These are phyloP conservation scores for Coffea humblotiana DNA, from an alignment of 305 asterid species.

Conservation along the genomic window DNA sequence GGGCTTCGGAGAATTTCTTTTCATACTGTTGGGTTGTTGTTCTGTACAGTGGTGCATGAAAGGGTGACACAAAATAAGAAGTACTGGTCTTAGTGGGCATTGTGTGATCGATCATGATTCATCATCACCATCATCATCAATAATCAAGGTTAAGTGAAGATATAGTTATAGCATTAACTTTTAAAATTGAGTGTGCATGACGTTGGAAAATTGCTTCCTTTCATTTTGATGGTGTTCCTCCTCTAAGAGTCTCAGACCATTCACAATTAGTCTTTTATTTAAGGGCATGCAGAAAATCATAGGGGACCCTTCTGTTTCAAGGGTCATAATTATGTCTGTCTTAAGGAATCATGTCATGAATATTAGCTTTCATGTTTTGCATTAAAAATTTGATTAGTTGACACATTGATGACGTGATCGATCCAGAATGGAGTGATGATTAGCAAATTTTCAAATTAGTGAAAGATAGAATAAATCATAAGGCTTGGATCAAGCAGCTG, in stretches of 20 bases:
- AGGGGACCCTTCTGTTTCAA: not conserved
- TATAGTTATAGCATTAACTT: not conserved
- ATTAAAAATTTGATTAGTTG: not conserved
- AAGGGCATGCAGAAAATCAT: not conserved
- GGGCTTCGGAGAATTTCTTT: not conserved
- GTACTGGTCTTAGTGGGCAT: conserved; percentile 15
- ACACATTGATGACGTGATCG: not conserved
- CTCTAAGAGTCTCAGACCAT: conserved; percentile 4
- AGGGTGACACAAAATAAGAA: not conserved
- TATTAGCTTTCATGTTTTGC: no score
- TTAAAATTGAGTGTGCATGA: conserved; percentile 15
- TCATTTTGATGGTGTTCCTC: conserved; percentile 12
- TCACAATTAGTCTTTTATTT: not conserved
- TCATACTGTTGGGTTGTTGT: conserved; percentile 7
- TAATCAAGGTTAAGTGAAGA: not conserved
- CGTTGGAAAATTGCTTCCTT: conserved; percentile 23
- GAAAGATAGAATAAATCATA: not conserved
- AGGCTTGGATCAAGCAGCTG: no score
- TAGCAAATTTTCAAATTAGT: not conserved
- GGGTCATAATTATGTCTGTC: not conserved
- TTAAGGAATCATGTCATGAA: not conserved
- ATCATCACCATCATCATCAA: not conserved
- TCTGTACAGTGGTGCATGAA: conserved; percentile 11
- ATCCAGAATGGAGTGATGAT: not conserved
- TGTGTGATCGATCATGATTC: not conserved